phyloP scores from a whole-genome alignment of 495 filamentous ascomycete genomes.

The Clavariopsis aquatica region DNA sequence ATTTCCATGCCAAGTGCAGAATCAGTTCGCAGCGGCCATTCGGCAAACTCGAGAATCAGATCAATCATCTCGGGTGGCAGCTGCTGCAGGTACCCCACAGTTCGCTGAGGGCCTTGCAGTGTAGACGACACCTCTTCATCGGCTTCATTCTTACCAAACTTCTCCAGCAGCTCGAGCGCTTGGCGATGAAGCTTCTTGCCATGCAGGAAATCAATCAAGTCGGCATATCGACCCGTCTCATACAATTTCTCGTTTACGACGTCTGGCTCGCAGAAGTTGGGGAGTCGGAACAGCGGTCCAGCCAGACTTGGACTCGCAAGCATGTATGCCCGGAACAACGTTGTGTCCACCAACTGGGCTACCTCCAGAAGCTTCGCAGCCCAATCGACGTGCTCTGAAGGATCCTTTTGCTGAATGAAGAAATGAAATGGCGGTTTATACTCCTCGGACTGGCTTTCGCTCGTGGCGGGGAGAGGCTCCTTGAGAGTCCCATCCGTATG shows the following conservation, averaged over 20 bases:
- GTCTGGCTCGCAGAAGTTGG: conserved; percentile 94
- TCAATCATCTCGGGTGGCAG: conserved; percentile 86
- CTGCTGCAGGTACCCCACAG: conserved; percentile 85
- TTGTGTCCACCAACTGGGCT: conserved; percentile 85
- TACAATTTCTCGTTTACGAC: conserved; percentile 92
- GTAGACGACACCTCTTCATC: conserved; percentile 63
- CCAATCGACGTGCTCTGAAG: conserved; percentile 61
- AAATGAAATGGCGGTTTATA: conserved; percentile 43
- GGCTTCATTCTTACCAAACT: conserved; percentile 75
- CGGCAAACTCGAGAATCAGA: conserved; percentile 84
- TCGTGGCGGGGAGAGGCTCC: conserved; percentile 51
- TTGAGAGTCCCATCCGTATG: conserved; percentile 75
- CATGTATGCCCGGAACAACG: conserved; percentile 92
- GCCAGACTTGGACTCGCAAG: conserved; percentile 80
- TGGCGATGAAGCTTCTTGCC: conserved; percentile 91
- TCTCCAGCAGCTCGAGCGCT: conserved; percentile 77
- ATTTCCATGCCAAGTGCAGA: conserved; percentile 88
- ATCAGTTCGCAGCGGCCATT: conserved; percentile 78
- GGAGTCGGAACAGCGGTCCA: conserved; percentile 87
- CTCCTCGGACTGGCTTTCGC: conserved; percentile 51
- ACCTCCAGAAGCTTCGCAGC: conserved; percentile 68
- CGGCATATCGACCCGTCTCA: conserved; percentile 84
- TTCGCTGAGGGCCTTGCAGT: conserved; percentile 80
- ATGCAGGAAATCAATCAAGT: conserved; percentile 94
- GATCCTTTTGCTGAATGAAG: conserved; percentile 48